These are phyloP conservation scores for Nakaseomyces delphensis DNA, from an alignment of 1,139 yeast species.

Conservation along the genomic window DNA sequence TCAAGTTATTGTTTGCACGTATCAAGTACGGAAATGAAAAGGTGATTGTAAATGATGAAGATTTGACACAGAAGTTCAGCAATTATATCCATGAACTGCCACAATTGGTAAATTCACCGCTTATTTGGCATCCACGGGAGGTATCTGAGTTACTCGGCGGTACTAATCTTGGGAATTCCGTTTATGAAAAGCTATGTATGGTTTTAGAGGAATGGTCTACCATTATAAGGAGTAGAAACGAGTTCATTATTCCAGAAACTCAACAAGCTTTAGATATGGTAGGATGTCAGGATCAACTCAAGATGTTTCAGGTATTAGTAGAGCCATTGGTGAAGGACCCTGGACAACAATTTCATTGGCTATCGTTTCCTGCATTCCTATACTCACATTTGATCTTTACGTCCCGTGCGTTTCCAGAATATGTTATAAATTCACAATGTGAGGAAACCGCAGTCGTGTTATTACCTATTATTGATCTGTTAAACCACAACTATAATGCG, in stretches of 20 bases:
- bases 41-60: constrained; percentile 10
- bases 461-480: constrained; percentile 66
- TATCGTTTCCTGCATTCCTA: constrained; percentile 53
- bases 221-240: constrained; percentile 7
- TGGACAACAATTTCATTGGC: constrained; percentile 37
- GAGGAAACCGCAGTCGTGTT: constrained; percentile 44
- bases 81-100: constrained; percentile 58
- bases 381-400: constrained; percentile 71
- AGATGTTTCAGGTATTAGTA: constrained; percentile 10
- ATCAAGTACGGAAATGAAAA: constrained; percentile 32
- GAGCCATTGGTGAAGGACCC: background rate
- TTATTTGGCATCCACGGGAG: constrained; percentile 52
- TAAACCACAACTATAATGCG: constrained; percentile 59
- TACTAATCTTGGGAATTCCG: constrained; percentile 44
- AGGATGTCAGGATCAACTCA: constrained; percentile 6
- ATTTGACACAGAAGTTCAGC: constrained; percentile 27
- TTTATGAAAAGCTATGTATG: constrained; percentile 29
- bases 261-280: constrained; percentile 9
- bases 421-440: constrained; percentile 33
- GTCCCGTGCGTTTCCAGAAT: constrained; percentile 72
- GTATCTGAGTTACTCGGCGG: constrained; percentile 42
- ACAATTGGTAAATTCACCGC: constrained; percentile 48
- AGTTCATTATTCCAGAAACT: constrained; percentile 5
- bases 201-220: constrained; percentile 31
- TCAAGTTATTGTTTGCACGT: constrained; percentile 44